A percentile compares a stretch with the other conserved stretches of the same genome.
Evolutionary conservation across 441 rosid genomes (phyloP).

Genomic region (Syzygium syzygioides): DNA sequence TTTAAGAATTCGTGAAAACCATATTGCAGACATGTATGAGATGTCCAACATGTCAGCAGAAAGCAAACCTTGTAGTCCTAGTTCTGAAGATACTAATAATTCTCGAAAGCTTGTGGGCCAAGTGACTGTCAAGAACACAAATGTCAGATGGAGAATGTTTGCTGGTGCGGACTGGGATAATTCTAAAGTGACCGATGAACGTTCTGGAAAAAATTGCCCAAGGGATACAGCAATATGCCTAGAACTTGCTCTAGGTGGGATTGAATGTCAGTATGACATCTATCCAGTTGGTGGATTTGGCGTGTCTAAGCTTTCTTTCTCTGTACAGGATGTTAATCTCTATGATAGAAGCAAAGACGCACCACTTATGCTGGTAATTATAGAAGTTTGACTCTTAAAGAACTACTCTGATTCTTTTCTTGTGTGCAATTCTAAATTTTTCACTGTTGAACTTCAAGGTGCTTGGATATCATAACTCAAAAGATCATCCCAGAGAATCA

Average conservation of each 20-base stretch:
- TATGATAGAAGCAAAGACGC: constrained; percentile 71
- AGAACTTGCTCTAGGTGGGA: constrained; percentile 66
- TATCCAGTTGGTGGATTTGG: constrained; percentile 63
- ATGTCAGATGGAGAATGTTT: constrained; percentile 80
- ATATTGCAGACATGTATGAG: constrained; percentile 63
- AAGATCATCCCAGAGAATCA: constrained; percentile 87
- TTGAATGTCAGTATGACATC: constrained; percentile 52
- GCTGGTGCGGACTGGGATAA: constrained; percentile 83
- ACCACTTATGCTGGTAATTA: constrained; percentile 80
- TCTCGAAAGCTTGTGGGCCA: constrained; percentile 46
- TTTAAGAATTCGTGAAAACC: constrained; percentile 69
- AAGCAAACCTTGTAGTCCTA: constrained; percentile 33
- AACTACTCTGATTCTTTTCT: neutral
- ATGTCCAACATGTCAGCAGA: constrained; percentile 34
- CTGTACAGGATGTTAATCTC: constrained; percentile 66
- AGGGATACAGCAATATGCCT: constrained; percentile 61
- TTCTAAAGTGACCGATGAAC: constrained; percentile 25
- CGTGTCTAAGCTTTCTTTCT: constrained; percentile 68
- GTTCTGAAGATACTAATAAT: constrained; percentile 29
- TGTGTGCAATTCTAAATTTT: constrained; percentile 3
- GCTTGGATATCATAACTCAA: constrained; percentile 71
- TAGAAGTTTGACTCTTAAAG: constrained; percentile 3
- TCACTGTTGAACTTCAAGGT: constrained; percentile 43
- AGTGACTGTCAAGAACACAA: constrained; percentile 50
- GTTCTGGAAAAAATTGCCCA: constrained; percentile 22